Conservation (phyloP, 1,284 basidiomycete genomes). For the Ganoderma lucidum region DNA sequence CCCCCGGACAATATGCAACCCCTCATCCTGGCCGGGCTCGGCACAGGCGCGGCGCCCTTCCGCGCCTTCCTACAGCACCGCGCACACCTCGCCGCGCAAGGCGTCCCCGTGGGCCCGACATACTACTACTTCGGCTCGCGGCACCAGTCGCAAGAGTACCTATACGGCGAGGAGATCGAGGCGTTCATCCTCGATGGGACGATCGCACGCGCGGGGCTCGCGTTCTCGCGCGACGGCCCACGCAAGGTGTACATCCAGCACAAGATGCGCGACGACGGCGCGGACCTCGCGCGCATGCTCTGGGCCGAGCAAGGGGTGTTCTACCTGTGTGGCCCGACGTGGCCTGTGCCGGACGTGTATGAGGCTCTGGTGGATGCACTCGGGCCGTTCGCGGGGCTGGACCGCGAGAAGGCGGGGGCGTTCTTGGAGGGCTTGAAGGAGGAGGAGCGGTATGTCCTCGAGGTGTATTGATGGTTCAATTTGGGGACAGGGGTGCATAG, state of each 20-base stretch:
- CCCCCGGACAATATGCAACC: slow-evolving; percentile 89
- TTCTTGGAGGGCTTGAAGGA: slow-evolving; percentile 95
- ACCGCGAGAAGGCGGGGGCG: slow-evolving; percentile 75
- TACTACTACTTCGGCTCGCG: slow-evolving; percentile 99
- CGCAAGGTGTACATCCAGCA: slow-evolving; percentile 99
- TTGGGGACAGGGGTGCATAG: not conserved
- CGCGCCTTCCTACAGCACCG: slow-evolving; percentile 97
- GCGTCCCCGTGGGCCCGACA: slow-evolving; percentile 86
- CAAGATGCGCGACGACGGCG: slow-evolving; percentile 94
- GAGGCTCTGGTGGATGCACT: slow-evolving; percentile 89
- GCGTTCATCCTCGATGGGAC: slow-evolving; percentile 85
- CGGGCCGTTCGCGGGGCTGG: slow-evolving; percentile 74
- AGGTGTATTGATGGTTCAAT: slow-evolving; percentile 61
- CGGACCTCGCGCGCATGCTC: slow-evolving; percentile 79
- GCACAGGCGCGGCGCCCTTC: slow-evolving; percentile 98
- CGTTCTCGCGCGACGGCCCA: slow-evolving; percentile 94
- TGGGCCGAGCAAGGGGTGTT: slow-evolving; percentile 82
- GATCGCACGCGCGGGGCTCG: slow-evolving; percentile 90
- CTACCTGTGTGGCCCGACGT: slow-evolving; percentile 97
- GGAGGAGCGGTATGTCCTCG: slow-evolving; percentile 96
- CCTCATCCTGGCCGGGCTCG: slow-evolving; percentile 98
- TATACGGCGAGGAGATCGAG: slow-evolving; percentile 94
- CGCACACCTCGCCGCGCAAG: slow-evolving; percentile 82
- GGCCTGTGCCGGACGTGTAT: slow-evolving; percentile 98
- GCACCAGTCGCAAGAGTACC: slow-evolving; percentile 93